Evolutionary conservation across 2,329 filamentous ascomycete species (phyloP), one percentile per base, ranked within the genome.

Genomic region (Hypoxylon sp.): DNA sequence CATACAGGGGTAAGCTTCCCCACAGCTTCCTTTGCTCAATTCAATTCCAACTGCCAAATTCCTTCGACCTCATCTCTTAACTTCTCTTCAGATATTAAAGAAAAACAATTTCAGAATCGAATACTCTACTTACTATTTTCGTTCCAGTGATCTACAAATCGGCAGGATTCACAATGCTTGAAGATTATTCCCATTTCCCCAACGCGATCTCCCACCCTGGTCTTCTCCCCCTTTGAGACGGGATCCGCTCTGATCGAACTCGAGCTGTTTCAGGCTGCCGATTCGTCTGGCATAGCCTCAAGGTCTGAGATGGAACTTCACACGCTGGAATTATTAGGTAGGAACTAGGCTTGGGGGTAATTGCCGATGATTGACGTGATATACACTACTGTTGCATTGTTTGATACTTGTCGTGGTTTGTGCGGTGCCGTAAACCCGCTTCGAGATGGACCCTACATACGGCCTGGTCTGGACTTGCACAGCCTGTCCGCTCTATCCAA

Each of bases 161-260:
- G 37, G 11, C 42, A 46, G 10, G 52, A 57, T 61, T 57, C 44
- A 37, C 46, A 17, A 52, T 59, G 39, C 39, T 21, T 44, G 47
- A 29, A 62, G 29, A 60, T 44, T 50, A 65, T 54, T 59, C 39
- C 35, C 24, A 32, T 59, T 29, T 46, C 51, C 15, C 46, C 57
- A 21, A 39, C 52, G 56, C 31, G 59, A 59, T 64, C 39, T 67
- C 50, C 19, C 24, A 55, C 59, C 65, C 68, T 11, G 61, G 65
- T 39, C 62, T 15, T 42, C 50, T 64, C 60, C 42, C 32, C 42
- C 51, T 44, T 67, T 66, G 72, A 72, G 73, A 72, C 68, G 64
- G 64, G 68, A 50, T 70, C 71, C 69, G 73, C 72, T 63, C 61
- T 57, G 71, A 71, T 70, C 73, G 62, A 68, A 74, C 73, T 59